These are phyloP conservation scores for Elsinoe arachidis DNA, from an alignment of 2,329 filamentous ascomycete species.

Conservation along the genomic window DNA sequence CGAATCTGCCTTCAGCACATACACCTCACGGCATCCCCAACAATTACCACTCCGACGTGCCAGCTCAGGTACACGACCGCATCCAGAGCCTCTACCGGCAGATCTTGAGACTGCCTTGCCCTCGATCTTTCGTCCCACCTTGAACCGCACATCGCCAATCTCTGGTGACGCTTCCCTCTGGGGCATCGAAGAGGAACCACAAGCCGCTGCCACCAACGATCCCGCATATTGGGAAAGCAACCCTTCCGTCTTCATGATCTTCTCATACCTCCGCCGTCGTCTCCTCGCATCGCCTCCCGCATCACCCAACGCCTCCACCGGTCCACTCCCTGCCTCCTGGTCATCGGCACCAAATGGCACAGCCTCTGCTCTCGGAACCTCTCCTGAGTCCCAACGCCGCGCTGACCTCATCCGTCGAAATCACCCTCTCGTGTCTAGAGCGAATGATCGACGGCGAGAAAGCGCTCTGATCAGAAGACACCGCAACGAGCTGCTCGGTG, in stretches of 20 bases:
- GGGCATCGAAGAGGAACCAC: conserved; percentile 57
- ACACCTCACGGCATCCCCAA: conserved; percentile 42
- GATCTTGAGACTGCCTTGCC: conserved; percentile 22
- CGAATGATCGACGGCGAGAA: conserved; percentile 11
- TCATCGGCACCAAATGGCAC: conserved; percentile 21
- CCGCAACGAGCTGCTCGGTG: conserved; percentile 24
- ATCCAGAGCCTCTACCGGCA: conserved; percentile 19
- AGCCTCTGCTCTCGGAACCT: conserved; percentile 36
- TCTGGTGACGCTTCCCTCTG: conserved; percentile 49
- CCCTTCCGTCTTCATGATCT: conserved; percentile 83
- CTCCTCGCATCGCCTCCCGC: conserved; percentile 48
- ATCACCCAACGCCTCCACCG: conserved; percentile 18
- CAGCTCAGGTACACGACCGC: conserved; percentile 17
- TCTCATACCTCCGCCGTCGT: conserved; percentile 71
- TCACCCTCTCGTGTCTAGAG: conserved; percentile 69
- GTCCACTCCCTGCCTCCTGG: conserved; percentile 28
- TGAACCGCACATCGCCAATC: conserved; percentile 26
- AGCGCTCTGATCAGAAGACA: conserved; percentile 12
- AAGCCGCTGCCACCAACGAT: conserved; percentile 23
- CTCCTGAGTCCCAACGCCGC: conserved; percentile 59
- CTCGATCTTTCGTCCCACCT: conserved; percentile 44
- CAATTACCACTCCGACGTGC: conserved; percentile 15
- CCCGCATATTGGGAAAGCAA: conserved; percentile 67
- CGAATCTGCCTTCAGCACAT: conserved; percentile 81
- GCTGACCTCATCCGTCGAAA: conserved; percentile 79